phyloP scores from a whole-genome alignment of 2,329 filamentous ascomycete genomes.

The Hypoxylon sp. region DNA sequence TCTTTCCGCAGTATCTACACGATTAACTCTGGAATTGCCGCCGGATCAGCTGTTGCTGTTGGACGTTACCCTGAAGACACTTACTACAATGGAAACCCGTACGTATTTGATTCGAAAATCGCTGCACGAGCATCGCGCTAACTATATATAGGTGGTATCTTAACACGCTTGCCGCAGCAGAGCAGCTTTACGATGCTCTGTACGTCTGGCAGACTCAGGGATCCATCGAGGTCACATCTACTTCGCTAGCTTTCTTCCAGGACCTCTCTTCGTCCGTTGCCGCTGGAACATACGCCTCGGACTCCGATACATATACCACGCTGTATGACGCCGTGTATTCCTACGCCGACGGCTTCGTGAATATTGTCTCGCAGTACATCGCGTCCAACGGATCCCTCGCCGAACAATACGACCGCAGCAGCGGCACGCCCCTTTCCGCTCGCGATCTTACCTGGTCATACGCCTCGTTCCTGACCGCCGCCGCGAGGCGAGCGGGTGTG shows the following conservation, averaged over 20 bases:
- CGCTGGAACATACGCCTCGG: constrained; percentile 70
- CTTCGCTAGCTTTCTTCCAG: constrained; percentile 78
- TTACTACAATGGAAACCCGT: constrained; percentile 81
- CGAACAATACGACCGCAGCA: constrained; percentile 72
- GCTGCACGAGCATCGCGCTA: constrained; percentile 15
- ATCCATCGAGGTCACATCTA: constrained; percentile 71
- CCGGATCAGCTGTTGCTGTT: constrained; percentile 70
- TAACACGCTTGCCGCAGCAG: constrained; percentile 79
- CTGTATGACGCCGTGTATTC: constrained; percentile 68
- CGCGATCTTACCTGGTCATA: constrained; percentile 65
- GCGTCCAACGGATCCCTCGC: constrained; percentile 71
- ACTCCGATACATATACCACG: constrained; percentile 61
- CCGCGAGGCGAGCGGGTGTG: constrained; percentile 65
- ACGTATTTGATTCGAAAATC: constrained; percentile 22
- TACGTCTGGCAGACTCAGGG: constrained; percentile 75
- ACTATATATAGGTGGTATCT: constrained; percentile 72
- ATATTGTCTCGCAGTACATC: constrained; percentile 72
- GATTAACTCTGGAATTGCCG: constrained; percentile 74
- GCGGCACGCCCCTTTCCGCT: constrained; percentile 69
- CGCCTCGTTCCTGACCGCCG: constrained; percentile 69
- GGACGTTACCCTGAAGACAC: constrained; percentile 78
- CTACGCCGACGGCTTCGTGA: constrained; percentile 72
- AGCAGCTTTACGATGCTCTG: constrained; percentile 82
- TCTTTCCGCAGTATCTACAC: constrained; percentile 78
- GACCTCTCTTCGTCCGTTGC: constrained; percentile 69